These are phyloP conservation scores for Cladosporium cucumerinum DNA, from an alignment of 2,329 filamentous ascomycete species.

Conservation along the genomic window DNA sequence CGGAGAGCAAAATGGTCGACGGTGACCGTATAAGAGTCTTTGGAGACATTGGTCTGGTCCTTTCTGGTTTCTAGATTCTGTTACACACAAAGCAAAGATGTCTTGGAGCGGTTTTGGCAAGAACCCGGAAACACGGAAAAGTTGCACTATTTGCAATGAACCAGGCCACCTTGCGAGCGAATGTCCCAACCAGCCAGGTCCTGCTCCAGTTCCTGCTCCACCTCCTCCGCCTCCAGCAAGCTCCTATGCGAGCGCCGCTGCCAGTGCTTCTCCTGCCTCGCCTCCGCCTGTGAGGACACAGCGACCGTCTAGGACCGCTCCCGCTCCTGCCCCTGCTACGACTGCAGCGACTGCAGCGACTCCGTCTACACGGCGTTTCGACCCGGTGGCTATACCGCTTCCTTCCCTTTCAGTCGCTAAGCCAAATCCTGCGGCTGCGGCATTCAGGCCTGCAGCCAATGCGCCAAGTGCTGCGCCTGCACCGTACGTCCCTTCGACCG, in stretches of 20 bases:
- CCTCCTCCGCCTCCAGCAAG: not conserved
- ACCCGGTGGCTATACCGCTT: not conserved
- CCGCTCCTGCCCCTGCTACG: no score
- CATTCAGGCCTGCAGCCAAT: not conserved
- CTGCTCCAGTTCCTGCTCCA: not conserved
- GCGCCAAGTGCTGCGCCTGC: not conserved
- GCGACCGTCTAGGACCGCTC: no score
- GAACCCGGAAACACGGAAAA: not conserved
- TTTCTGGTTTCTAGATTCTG: not conserved
- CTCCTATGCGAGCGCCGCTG: not conserved
- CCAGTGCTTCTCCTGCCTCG: no score
- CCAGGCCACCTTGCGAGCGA: not conserved
- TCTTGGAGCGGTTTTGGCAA: not conserved
- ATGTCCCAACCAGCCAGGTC: not conserved
- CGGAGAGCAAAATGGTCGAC: not conserved
- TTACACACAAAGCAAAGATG: not conserved
- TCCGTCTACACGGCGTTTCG: no score
- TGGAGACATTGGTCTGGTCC: not conserved
- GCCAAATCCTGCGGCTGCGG: not conserved
- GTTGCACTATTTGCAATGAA: not conserved
- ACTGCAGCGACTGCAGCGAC: no score
- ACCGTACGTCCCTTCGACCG: not conserved
- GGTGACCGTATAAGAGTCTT: not conserved
- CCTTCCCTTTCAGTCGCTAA: no score
- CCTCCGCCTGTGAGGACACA: no score